These are phyloP conservation scores for Aspergillus ellipticus DNA, from an alignment of 495 filamentous ascomycete species.

Conservation along the genomic window DNA sequence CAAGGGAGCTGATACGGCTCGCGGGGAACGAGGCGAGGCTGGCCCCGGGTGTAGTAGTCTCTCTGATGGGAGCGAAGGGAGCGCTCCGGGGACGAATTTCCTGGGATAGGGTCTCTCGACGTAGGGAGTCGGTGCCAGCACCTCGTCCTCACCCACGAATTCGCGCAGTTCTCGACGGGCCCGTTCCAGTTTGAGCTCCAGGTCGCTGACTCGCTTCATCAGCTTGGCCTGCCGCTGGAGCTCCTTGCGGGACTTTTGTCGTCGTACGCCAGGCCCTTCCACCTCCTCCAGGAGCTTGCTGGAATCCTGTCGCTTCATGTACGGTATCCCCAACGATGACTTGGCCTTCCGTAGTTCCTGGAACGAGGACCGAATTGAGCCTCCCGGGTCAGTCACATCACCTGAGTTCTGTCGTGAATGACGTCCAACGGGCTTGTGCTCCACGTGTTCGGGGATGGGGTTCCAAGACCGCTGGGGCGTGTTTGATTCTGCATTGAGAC, in stretches of 20 bases:
- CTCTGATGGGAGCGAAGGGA: constrained; percentile 60
- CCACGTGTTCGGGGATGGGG: constrained; percentile 35
- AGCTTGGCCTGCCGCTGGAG: constrained; percentile 59
- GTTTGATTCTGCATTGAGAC: constrained; percentile 17
- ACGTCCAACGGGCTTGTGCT: constrained; percentile 17
- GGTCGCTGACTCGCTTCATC: constrained; percentile 60
- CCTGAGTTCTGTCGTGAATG: constrained; percentile 25
- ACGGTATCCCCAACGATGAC: constrained; percentile 30
- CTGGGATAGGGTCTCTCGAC: constrained; percentile 39
- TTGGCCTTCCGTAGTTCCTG: constrained; percentile 37
- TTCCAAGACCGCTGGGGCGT: constrained; percentile 39
- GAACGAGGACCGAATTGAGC: constrained; percentile 35
- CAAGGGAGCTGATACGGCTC: constrained; percentile 15
- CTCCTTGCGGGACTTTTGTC: constrained; percentile 57
- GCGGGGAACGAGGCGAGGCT: constrained; percentile 5
- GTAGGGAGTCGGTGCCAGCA: constrained; percentile 21
- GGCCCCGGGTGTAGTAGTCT: constrained; percentile 39
- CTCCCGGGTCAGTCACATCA: constrained; percentile 18
- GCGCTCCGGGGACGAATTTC: constrained; percentile 51
- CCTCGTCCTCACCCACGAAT: constrained; percentile 40
- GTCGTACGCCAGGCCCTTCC: constrained; percentile 36
- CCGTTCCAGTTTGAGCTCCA: constrained; percentile 57
- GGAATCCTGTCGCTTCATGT: constrained; percentile 20
- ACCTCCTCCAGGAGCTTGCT: constrained; percentile 24
- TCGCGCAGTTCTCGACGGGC: constrained; percentile 57